Evolutionary conservation across 1,284 basidiomycete genomes (phyloP).

Genomic region (Retiboletus flavoniger): DNA sequence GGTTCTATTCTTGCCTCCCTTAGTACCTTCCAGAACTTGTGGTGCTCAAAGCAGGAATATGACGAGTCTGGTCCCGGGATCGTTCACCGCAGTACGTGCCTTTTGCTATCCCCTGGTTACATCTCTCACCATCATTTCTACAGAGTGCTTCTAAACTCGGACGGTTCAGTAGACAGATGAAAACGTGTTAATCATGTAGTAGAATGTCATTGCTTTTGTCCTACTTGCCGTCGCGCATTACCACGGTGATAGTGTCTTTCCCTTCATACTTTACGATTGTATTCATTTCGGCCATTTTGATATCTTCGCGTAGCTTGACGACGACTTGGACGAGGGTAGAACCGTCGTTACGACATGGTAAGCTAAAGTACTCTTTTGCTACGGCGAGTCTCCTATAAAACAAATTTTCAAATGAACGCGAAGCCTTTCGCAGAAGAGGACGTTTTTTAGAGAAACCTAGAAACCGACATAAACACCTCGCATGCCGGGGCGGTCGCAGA

Average conservation of each 20-base stretch:
- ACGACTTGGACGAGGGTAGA: neutral
- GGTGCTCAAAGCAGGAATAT: constrained; percentile 93
- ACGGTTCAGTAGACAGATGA: constrained; percentile 21
- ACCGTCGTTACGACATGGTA: too few relatives aligned
- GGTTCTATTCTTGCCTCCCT: constrained; percentile 96
- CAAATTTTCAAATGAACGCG: too few relatives aligned
- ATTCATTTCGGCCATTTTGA: constrained; percentile 13
- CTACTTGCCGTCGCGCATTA: constrained; percentile 13
- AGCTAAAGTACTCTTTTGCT: too few relatives aligned
- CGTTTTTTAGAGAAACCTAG: too few relatives aligned
- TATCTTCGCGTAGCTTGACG: constrained; percentile 5
- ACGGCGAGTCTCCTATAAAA: too few relatives aligned
- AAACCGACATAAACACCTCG: too few relatives aligned
- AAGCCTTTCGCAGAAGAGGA: too few relatives aligned
- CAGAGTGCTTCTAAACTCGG: constrained; percentile 37
- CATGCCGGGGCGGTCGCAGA: too few relatives aligned
- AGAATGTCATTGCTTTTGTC: constrained; percentile 28
- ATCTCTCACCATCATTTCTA: neutral
- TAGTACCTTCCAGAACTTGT: constrained; percentile 93
- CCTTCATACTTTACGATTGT: constrained; percentile 28
- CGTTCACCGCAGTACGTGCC: constrained; percentile 72
- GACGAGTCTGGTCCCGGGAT: constrained; percentile 86
- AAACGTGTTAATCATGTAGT: constrained; percentile 26
- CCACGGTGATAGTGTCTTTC: constrained; percentile 20
- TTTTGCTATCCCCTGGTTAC: neutral